Evolutionary conservation across 108 stramenopile genomes (phyloP).

Genomic region (Discostella pseudostelligera): DNA sequence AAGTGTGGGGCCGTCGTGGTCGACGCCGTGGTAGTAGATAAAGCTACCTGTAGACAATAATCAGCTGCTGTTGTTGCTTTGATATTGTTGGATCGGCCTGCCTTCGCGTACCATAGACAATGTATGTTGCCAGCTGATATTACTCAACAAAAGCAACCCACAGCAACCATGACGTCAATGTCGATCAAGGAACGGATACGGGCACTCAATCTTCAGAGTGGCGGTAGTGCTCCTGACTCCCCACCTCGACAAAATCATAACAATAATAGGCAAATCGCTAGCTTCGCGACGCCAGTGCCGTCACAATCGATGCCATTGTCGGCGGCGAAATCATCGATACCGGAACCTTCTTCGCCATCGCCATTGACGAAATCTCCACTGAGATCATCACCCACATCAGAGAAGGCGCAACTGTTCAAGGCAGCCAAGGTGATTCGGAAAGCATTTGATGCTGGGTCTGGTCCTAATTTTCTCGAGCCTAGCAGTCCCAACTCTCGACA

Average conservation of each 20-base stretch:
- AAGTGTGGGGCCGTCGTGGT: no score
- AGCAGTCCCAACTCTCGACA: neutral
- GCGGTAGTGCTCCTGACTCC: neutral
- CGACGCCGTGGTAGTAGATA: no score
- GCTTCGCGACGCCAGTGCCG: no score
- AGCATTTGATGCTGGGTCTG: slow-evolving; percentile 6
- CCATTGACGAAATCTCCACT: neutral
- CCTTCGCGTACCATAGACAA: no score
- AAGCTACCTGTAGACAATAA: no score
- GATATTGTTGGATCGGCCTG: no score
- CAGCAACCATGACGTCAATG: neutral
- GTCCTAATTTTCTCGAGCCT: neutral
- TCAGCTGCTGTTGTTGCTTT: no score
- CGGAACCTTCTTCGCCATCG: neutral
- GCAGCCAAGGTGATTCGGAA: slow-evolving; percentile 18
- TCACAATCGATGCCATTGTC: neutral
- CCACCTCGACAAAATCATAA: no score
- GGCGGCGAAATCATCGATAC: neutral
- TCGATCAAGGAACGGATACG: slow-evolving; percentile 1
- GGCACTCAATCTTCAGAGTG: neutral
- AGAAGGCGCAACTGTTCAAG: slow-evolving; percentile 14
- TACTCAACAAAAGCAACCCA: no score
- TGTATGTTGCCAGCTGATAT: no score
- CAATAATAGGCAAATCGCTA: no score
- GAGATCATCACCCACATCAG: neutral